Evolutionary conservation across 352 stramenopile species (phyloP), one percentile per base, ranked within the genome.

Genomic region (Phytophthora cactorum): DNA sequence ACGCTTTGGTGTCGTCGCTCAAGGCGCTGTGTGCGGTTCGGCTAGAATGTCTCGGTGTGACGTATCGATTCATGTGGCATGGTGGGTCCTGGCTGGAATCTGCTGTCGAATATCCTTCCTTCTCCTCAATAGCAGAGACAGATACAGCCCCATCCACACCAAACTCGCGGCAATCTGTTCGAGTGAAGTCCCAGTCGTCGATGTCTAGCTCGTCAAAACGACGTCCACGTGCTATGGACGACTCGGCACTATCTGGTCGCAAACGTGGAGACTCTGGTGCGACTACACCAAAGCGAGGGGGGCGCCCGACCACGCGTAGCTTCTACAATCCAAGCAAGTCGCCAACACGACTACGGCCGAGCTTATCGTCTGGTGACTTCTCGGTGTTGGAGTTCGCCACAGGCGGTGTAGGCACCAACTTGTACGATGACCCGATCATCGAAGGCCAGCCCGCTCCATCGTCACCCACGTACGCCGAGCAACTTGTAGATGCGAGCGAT

Each of bases 21-120:
- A 91, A 89, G 59, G 81, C 78, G 5, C 57, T 82, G 31, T 86
- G 79, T 39, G 70, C 75, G 45, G 65, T 77, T 41, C 76, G 82
- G 12, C 64, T 93, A 6, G 79, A 91, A 62, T 90, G 82, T 4
- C 56, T 86, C 2, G 62, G 68, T 29, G 72, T 74, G 5, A 78
- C 81, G 11, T 88, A 88, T 59, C 79, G 81, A 9, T 84, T 79
- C 41, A 74, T 80, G 49, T 90, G 82, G 82, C 79, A 90, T 50
- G 71, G 61, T 45, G 67, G 79, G 15, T 76, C 68, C 6, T 93
- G 85, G 85, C 72, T 93, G 12, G 69, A 91, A 47, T 79, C 75
- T 32, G 62, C 65, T 4, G 64, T 91, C 15, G 81, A 90, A 32
- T 90, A 81, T 43, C 68, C 74, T 28, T 66, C 73, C 5, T 64